A percentile compares a stretch with the other conserved stretches of the same genome.
Evolutionary conservation across 164 flowering plant species (phyloP).

Genomic region (Tinospora cordifolia): DNA sequence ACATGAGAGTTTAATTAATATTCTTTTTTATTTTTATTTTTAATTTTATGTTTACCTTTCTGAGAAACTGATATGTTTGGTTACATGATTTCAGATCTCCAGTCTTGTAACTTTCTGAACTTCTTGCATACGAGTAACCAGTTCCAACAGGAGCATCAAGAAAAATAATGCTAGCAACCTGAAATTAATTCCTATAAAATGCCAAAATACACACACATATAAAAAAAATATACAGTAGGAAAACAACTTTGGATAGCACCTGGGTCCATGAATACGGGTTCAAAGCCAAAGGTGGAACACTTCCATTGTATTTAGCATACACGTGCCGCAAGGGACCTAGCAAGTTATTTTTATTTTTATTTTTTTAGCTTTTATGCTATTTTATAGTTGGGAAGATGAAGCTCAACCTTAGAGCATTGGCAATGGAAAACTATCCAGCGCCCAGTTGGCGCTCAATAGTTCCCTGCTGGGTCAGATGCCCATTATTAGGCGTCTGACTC

Average conservation of each 20-base stretch:
- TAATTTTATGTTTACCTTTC: conserved; percentile 15
- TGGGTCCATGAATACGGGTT: conserved; percentile 36
- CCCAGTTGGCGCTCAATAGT: no score
- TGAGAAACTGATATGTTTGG: conserved; percentile 13
- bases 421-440: no score
- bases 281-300: conserved; percentile 17
- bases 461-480: no score
- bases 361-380: no score
- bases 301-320: conserved; percentile 17
- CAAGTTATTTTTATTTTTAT: no score
- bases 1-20: no score
- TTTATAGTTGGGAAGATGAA: no score
- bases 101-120: conserved; percentile 2
- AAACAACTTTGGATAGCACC: conserved; percentile 14
- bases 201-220: neutral
- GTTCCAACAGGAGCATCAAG: conserved; percentile 44
- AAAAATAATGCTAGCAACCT: conserved; percentile 39
- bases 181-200: neutral
- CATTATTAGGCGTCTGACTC: no score
- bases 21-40: no score
- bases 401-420: no score
- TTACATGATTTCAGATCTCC: conserved; percentile 9
- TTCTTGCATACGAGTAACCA: conserved; percentile 41
- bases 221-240: no score
- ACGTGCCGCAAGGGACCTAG: no score